Evolutionary conservation across 345 rosid species (phyloP), one percentile per base, ranked within the genome.

Genomic region (Eucalyptus marginata): DNA sequence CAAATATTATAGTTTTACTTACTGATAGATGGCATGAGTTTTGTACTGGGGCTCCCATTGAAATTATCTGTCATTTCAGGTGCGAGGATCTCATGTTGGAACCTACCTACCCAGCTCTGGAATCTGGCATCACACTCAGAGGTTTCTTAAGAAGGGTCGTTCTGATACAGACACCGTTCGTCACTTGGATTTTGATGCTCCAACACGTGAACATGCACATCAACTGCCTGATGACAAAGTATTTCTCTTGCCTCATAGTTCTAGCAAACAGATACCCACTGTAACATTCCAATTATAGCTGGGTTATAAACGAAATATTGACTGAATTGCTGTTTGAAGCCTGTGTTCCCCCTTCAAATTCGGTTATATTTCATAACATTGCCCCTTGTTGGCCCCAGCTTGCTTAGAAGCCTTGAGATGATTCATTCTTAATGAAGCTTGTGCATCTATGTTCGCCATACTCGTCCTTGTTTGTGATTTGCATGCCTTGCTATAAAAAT

Each of bases 181-280:
- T 91, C 98, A 98, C 92, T 94, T 98, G 94, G 99, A 98, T 93
- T 98, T 98, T 93, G 99, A 98, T 94, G 99, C 99, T 88, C 99
- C 99, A 88, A 98, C 99, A 43, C 98, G 99, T 49, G 98, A 98
- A 90, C 95, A 97, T 91, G 96, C 98, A 71, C 94, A 92, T 88
- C 94, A 93, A 91, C 94, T 97, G 80, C 93, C 95, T 85, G 98
- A 97, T 89, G 98, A 98, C 92, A 94, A 93, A 90, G 99, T 98
- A 97, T 90, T 92, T 40, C 47, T 76, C 83, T 36, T 76, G 83
- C 83, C 17, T 86, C 17, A 86, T 56, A 51, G 31, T 33, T 43
- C 62, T 86, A 49, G 87, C 64, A 50, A 40, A 76, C 62, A 86
- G 10, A 51, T 51, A 31, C 87, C 87, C 29, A 31, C 64, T 52